Percentiles rank a stretch among this genome's conserved stretches.
These are phyloP conservation scores for Alternaria novae-zelandiae DNA, from an alignment of 2,329 filamentous ascomycete species.

Conservation along the genomic window DNA sequence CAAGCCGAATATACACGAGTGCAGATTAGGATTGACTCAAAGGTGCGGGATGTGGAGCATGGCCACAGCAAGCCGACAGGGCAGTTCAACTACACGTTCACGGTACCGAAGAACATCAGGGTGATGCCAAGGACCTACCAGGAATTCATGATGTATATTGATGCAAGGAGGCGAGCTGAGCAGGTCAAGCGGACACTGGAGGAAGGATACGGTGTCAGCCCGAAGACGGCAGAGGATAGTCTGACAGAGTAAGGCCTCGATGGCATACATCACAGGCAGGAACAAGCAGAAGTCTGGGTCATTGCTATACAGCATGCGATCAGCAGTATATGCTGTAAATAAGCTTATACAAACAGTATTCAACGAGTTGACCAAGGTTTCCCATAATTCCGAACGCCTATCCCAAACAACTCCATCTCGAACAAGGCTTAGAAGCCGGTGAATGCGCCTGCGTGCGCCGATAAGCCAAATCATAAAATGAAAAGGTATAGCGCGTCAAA, in stretches of 20 bases:
- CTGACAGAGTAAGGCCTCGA: constrained; percentile 40
- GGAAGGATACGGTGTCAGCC: constrained; percentile 36
- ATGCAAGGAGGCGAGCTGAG: constrained; percentile 63
- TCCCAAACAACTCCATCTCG: background rate
- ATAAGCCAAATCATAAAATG: background rate
- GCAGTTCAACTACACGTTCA: constrained; percentile 78
- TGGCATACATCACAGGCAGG: too few relatives aligned
- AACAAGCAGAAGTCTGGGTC: background rate
- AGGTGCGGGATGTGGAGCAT: constrained; percentile 75
- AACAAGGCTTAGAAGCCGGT: background rate
- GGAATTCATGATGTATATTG: constrained; percentile 70
- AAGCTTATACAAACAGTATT: background rate
- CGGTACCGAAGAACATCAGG: constrained; percentile 67
- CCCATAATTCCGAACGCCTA: background rate
- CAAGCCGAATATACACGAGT: constrained; percentile 63
- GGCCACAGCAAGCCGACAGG: constrained; percentile 71
- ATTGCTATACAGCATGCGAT: background rate
- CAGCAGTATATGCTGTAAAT: background rate
- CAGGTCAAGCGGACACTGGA: constrained; percentile 52
- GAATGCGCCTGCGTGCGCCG: background rate
- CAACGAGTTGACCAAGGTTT: background rate
- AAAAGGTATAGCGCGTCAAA: background rate
- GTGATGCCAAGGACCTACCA: constrained; percentile 70
- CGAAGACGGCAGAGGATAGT: constrained; percentile 42
- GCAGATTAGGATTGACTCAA: constrained; percentile 74